A percentile compares a stretch with the other conserved stretches of the same genome.
phyloP scores from a whole-genome alignment of 257 asterid species.

The Solanum chaucha region DNA sequence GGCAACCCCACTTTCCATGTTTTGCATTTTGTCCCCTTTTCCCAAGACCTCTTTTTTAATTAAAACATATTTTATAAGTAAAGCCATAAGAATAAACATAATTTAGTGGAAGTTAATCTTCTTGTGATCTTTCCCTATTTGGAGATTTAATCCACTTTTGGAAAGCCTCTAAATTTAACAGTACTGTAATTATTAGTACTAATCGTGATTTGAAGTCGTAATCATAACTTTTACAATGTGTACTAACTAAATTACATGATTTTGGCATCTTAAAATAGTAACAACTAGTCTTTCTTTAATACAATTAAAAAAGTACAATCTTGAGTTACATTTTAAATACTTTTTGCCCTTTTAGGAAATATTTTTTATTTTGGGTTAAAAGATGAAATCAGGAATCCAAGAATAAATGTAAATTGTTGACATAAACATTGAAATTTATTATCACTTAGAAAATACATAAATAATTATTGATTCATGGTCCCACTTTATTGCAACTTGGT shows the following conservation, averaged over 20 bases:
- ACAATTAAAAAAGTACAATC: background rate
- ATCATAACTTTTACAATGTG: background rate
- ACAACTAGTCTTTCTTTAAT: background rate
- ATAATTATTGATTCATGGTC: constrained; percentile 20
- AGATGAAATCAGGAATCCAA: background rate
- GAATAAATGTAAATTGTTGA: background rate
- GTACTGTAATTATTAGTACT: background rate
- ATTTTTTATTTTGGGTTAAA: background rate
- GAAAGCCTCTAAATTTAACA: constrained; percentile 11
- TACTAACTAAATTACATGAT: background rate
- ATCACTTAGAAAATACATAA: background rate
- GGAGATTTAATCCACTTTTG: constrained; percentile 5
- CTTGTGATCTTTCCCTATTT: constrained; percentile 11
- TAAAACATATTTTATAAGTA: background rate
- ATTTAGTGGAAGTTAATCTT: background rate
- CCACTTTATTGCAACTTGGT: constrained; percentile 17
- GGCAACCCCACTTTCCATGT: background rate
- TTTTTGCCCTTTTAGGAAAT: constrained; percentile 21
- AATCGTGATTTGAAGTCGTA: background rate
- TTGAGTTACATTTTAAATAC: background rate
- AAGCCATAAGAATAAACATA: background rate
- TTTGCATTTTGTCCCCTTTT: background rate
- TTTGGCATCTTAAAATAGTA: background rate
- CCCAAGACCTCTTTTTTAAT: background rate
- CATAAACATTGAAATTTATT: background rate